These are phyloP conservation scores for Trypanosoma theileri DNA, from an alignment of 208 protist species.

Conservation along the genomic window DNA sequence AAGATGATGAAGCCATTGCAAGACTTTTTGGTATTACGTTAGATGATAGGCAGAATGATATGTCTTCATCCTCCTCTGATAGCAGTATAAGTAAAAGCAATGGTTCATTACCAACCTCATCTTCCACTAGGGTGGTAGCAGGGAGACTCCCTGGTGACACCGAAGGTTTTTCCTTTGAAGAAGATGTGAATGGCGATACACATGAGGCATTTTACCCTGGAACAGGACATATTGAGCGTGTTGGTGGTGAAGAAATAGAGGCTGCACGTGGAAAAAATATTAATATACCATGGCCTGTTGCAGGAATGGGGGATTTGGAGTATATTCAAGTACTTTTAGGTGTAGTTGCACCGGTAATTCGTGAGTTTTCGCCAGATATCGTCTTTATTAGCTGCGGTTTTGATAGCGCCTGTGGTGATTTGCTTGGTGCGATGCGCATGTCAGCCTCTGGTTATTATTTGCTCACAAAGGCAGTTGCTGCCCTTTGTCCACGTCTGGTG, in stretches of 20 bases:
- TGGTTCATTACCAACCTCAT: not conserved
- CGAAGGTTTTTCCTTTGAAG: slow-evolving; percentile 59
- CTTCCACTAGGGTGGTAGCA: not conserved
- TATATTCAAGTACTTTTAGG: slow-evolving; percentile 92
- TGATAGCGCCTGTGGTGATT: slow-evolving; percentile 93
- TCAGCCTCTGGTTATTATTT: slow-evolving; percentile 75
- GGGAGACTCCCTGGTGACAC: slow-evolving; percentile 45
- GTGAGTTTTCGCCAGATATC: slow-evolving; percentile 91
- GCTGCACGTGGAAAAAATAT: slow-evolving; percentile 88
- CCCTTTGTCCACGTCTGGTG: slow-evolving; percentile 57
- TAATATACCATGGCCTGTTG: slow-evolving; percentile 92
- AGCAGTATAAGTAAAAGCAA: slow-evolving; percentile 18
- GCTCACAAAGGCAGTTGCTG: slow-evolving; percentile 65
- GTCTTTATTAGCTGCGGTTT: slow-evolving; percentile 95
- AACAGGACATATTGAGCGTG: slow-evolving; percentile 73
- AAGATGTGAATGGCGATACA: slow-evolving; percentile 12
- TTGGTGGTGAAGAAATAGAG: slow-evolving; percentile 50
- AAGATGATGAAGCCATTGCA: slow-evolving; percentile 43
- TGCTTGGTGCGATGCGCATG: slow-evolving; percentile 89
- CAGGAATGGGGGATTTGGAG: slow-evolving; percentile 91
- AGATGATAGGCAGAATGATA: not conserved
- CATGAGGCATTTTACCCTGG: slow-evolving; percentile 91
- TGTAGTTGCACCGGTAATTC: slow-evolving; percentile 89
- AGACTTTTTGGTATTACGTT: slow-evolving; percentile 48
- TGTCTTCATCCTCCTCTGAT: slow-evolving; percentile 23